Evolutionary conservation across 176 grass and related monocot genomes (phyloP).

Genomic region (Tillandsia fasciculata): DNA sequence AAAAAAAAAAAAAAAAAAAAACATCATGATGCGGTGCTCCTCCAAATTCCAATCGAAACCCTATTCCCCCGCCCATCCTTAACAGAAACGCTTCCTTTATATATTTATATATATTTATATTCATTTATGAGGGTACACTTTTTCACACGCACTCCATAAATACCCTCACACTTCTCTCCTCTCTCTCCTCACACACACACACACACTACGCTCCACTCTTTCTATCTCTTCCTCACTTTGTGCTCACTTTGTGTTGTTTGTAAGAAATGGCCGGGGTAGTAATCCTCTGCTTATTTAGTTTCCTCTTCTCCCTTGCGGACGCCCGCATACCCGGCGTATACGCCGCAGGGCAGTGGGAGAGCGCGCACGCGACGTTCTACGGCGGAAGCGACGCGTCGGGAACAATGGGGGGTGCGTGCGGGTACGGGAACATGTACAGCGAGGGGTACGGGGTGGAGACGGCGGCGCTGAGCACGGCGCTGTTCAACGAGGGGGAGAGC

Average conservation of each 20-base stretch:
- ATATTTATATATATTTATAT: neutral
- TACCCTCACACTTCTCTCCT: neutral
- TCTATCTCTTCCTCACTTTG: neutral
- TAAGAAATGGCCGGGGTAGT: neutral
- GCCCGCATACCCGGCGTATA: conserved; percentile 47
- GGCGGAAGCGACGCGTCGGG: conserved; percentile 89
- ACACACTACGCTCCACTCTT: neutral
- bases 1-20: no score
- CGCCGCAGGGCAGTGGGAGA: conserved; percentile 48
- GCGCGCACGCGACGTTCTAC: conserved; percentile 92
- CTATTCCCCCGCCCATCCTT: neutral
- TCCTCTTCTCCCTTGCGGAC: neutral
- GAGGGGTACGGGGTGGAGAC: conserved; percentile 35
- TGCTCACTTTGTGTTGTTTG: no score
- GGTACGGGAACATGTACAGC: conserved; percentile 40
- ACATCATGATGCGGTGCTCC: neutral
- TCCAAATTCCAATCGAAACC: neutral
- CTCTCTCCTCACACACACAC: no score
- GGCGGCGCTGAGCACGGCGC: conserved; percentile 34
- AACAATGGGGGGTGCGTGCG: conserved; percentile 41
- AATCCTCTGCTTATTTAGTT: neutral
- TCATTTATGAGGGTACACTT: neutral
- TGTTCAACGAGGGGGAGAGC: conserved; percentile 29
- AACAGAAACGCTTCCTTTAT: neutral
- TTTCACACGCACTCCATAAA: neutral